These are phyloP conservation scores for Suhomyces chickasaworum DNA, from an alignment of 1,139 yeast genomes.

Conservation along the genomic window DNA sequence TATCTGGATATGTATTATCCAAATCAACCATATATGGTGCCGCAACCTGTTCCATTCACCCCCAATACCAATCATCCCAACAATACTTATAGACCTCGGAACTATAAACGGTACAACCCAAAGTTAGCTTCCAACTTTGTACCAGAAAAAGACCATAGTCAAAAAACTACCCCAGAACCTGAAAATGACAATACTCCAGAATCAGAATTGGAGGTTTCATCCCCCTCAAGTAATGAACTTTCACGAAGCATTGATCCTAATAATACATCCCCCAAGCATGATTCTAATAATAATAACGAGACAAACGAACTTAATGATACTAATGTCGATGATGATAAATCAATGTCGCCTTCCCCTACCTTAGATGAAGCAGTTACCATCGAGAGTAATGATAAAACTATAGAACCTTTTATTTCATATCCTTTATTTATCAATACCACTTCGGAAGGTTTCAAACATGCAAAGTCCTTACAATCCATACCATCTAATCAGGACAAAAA, in stretches of 20 bases:
- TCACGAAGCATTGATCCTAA: conserved; percentile 12
- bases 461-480: conserved; percentile 1
- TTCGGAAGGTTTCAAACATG: conserved; percentile 6
- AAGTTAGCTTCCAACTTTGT: conserved; percentile 11
- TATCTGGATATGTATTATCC: conserved; percentile 21
- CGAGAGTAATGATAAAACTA: conserved; percentile 11
- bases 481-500: neutral
- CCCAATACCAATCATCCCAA: conserved; percentile 13
- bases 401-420: conserved; percentile 15
- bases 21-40: conserved; percentile 21
- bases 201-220: conserved; percentile 1
- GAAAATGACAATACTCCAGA: conserved; percentile 4
- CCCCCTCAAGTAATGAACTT: conserved; percentile 16
- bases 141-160: conserved; percentile 6
- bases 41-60: conserved; percentile 17
- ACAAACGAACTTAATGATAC: conserved; percentile 15
- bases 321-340: conserved; percentile 8
- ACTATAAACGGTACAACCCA: conserved; percentile 13
- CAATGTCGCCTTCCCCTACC: conserved; percentile 4
- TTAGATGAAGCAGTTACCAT: conserved; percentile 2
- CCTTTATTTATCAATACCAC: conserved; percentile 15
- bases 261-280: conserved; percentile 6
- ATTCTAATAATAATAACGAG: conserved; percentile 15
- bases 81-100: conserved; percentile 12
- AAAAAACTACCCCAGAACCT: conserved; percentile 1